These are phyloP conservation scores for Cladophialophora psammophila DNA, from an alignment of 2,329 filamentous ascomycete species.

Conservation along the genomic window DNA sequence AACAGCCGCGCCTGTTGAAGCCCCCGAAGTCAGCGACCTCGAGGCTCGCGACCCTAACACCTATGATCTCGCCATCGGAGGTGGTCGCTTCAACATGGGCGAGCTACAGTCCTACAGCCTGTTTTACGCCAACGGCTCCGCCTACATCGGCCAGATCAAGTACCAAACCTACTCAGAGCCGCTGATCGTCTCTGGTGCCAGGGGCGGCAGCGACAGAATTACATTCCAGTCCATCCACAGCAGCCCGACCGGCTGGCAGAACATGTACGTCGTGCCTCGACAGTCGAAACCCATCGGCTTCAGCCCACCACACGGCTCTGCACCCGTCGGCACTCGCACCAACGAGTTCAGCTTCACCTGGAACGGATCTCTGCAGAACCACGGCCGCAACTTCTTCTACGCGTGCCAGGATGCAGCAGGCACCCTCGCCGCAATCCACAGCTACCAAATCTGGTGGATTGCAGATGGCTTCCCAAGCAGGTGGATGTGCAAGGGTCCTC, in stretches of 20 bases:
- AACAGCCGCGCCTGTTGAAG: not conserved
- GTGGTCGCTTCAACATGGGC: slow-evolving; percentile 22
- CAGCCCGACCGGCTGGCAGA: slow-evolving; percentile 23
- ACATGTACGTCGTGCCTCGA: slow-evolving; percentile 20
- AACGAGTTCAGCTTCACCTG: slow-evolving; percentile 22
- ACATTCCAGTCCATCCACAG: slow-evolving; percentile 26
- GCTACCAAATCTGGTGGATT: slow-evolving; percentile 26
- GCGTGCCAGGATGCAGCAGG: slow-evolving; percentile 18
- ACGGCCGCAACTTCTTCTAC: slow-evolving; percentile 22
- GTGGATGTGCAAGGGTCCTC: slow-evolving; percentile 20
- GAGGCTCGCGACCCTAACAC: not conserved
- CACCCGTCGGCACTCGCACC: slow-evolving; percentile 19
- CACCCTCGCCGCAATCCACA: slow-evolving; percentile 13
- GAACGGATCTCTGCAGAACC: slow-evolving; percentile 15
- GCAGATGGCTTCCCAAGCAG: slow-evolving; percentile 11
- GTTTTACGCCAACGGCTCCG: slow-evolving; percentile 29
- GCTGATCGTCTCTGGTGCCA: slow-evolving; percentile 13
- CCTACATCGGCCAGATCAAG: slow-evolving; percentile 29
- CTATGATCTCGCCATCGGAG: not conserved
- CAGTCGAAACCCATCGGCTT: slow-evolving; percentile 20
- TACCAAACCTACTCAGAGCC: slow-evolving; percentile 29
- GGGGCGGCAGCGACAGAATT: slow-evolving; percentile 13
- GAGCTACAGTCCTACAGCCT: slow-evolving; percentile 23
- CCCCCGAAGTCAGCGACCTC: not conserved
- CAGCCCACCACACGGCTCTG: slow-evolving; percentile 21